Evolutionary conservation across 257 asterid genomes (phyloP).

Genomic region (Jacaranda mimosifolia): DNA sequence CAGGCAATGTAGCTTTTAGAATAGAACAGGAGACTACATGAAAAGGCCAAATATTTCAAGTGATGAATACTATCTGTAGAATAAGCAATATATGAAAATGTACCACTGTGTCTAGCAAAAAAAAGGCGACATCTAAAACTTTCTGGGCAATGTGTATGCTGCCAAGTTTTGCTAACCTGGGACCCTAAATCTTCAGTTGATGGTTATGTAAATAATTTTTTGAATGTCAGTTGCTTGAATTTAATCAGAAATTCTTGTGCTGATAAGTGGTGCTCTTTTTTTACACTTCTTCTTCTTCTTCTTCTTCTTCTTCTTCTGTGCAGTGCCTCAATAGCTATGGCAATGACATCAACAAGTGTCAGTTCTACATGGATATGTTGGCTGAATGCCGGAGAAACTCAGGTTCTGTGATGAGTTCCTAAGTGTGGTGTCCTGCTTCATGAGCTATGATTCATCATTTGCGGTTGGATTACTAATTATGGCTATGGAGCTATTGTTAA

Average conservation of each 20-base stretch:
- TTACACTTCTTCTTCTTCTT: neutral
- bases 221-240: neutral
- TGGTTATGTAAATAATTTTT: neutral
- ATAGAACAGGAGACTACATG: neutral
- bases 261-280: conserved; percentile 26
- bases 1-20: neutral
- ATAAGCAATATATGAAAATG: too few relatives aligned
- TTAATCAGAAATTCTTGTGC: neutral
- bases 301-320: conserved; percentile 33
- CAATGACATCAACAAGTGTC: conserved; percentile 82
- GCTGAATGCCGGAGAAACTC: conserved; percentile 78
- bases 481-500: conserved; percentile 10
- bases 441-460: neutral
- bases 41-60: neutral
- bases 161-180: too few relatives aligned
- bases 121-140: too few relatives aligned
- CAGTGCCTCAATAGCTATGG: conserved; percentile 78
- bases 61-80: too few relatives aligned
- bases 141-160: too few relatives aligned
- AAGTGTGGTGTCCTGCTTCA: conserved; percentile 18
- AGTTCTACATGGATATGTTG: conserved; percentile 89
- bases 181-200: too few relatives aligned
- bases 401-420: conserved; percentile 62
- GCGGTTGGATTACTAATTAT: neutral
- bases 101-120: too few relatives aligned